A percentile compares a stretch with the other conserved stretches of the same genome.
These are phyloP conservation scores for Excoecaria cochinchinensis DNA, from an alignment of 345 rosid species.

Conservation along the genomic window DNA sequence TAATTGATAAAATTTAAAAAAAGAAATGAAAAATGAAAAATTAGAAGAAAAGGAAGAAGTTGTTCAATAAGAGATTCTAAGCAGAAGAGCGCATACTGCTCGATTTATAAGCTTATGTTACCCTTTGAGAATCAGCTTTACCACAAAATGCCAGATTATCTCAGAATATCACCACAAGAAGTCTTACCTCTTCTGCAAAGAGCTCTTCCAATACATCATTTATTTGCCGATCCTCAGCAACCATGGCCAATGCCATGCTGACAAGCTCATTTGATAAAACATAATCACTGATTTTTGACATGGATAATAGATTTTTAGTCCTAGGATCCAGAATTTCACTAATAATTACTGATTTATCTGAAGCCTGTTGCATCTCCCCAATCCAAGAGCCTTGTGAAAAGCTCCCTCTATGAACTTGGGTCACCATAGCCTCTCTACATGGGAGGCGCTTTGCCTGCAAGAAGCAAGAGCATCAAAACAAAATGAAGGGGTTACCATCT, in stretches of 20 bases:
- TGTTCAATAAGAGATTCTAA: neutral
- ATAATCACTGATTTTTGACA: constrained; percentile 75
- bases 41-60: too few species aligned
- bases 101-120: neutral
- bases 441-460: constrained; percentile 74
- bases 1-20: too few species aligned
- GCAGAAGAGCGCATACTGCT: neutral
- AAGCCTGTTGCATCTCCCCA: constrained; percentile 82
- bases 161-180: constrained; percentile 5
- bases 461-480: constrained; percentile 12
- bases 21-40: too few species aligned
- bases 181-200: constrained; percentile 67
- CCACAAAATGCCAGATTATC: neutral
- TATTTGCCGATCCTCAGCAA: constrained; percentile 77
- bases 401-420: constrained; percentile 43
- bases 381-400: constrained; percentile 65
- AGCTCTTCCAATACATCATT: constrained; percentile 69
- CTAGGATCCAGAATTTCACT: constrained; percentile 78
- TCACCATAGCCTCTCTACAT: constrained; percentile 40
- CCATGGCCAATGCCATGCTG: constrained; percentile 86
- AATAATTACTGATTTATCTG: constrained; percentile 63
- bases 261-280: constrained; percentile 74
- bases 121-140: neutral
- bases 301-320: constrained; percentile 58
- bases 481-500: too few species aligned